phyloP scores from a whole-genome alignment of 371 early-diverging fungal species.

The Lichtheimia ramosa region DNA sequence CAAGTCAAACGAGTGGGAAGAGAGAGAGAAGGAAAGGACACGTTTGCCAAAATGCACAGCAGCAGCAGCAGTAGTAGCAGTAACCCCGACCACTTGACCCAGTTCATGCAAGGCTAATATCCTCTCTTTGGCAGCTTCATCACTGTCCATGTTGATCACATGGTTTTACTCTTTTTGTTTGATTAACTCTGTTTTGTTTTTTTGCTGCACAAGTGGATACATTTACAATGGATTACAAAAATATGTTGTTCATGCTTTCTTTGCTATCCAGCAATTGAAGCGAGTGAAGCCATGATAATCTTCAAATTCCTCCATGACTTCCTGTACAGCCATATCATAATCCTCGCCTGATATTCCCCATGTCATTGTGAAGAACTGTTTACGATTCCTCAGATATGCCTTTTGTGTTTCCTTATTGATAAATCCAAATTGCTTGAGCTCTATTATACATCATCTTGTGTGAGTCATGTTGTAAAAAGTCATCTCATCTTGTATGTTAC shows the following conservation, averaged over 20 bases:
- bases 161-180: no score
- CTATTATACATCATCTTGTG: constrained; percentile 14
- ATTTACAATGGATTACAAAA: no score
- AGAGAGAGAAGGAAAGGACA: no score
- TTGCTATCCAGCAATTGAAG: constrained; percentile 43
- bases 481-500: background rate
- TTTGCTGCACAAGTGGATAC: no score
- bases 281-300: constrained; percentile 45
- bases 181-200: no score
- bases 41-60: no score
- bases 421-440: constrained; percentile 54
- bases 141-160: no score
- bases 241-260: constrained; percentile 11
- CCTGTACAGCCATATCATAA: constrained; percentile 46
- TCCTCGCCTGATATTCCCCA: constrained; percentile 46
- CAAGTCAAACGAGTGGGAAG: no score
- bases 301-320: constrained; percentile 46
- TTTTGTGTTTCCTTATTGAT: constrained; percentile 51
- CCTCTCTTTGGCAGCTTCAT: no score
- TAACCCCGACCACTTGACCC: no score
- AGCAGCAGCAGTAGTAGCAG: no score
- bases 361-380: constrained; percentile 30
- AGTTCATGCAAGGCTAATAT: no score
- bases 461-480: background rate
- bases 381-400: constrained; percentile 35